A percentile compares a stretch with the other conserved stretches of the same genome.
Conservation (phyloP, 2,329 filamentous ascomycete genomes). For the Fusarium verrucosum region DNA sequence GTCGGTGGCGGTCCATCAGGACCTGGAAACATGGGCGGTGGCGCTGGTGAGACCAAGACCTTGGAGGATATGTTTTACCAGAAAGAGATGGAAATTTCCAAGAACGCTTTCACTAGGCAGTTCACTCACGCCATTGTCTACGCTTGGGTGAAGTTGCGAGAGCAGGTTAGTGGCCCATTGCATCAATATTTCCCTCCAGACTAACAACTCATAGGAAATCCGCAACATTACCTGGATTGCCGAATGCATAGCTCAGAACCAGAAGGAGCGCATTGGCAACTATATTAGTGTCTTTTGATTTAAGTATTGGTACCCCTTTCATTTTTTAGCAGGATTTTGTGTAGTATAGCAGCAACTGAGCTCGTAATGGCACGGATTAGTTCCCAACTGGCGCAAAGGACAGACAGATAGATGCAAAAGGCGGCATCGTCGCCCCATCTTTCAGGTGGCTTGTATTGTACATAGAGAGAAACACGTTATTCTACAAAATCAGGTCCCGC, state of each 20-base stretch:
- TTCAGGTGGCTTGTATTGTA: slow-evolving; percentile 57
- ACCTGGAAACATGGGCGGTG: slow-evolving; percentile 84
- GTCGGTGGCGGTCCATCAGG: slow-evolving; percentile 75
- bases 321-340: slow-evolving; percentile 49
- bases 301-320: slow-evolving; percentile 34
- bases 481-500: slow-evolving; percentile 50
- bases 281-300: slow-evolving; percentile 96
- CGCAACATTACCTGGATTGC: slow-evolving; percentile 99
- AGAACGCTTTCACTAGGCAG: slow-evolving; percentile 92
- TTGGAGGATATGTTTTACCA: slow-evolving; percentile 98
- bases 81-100: slow-evolving; percentile 99
- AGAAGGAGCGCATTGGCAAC: slow-evolving; percentile 98
- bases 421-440: slow-evolving; percentile 43
- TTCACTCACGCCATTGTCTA: slow-evolving; percentile 97
- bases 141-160: slow-evolving; percentile 95
- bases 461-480: slow-evolving; percentile 57
- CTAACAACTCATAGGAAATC: slow-evolving; percentile 78
- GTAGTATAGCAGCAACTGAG: slow-evolving; percentile 56
- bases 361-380: slow-evolving; percentile 51
- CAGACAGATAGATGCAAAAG: slow-evolving; percentile 43
- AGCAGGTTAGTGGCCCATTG: slow-evolving; percentile 75
- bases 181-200: not conserved
- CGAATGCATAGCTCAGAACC: slow-evolving; percentile 99
- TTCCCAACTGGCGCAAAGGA: slow-evolving; percentile 48
- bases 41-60: slow-evolving; percentile 84